Base-by-base conservation (phyloP, 192 early-diverging fungal species). In the Kappamyces sp. region DNA sequence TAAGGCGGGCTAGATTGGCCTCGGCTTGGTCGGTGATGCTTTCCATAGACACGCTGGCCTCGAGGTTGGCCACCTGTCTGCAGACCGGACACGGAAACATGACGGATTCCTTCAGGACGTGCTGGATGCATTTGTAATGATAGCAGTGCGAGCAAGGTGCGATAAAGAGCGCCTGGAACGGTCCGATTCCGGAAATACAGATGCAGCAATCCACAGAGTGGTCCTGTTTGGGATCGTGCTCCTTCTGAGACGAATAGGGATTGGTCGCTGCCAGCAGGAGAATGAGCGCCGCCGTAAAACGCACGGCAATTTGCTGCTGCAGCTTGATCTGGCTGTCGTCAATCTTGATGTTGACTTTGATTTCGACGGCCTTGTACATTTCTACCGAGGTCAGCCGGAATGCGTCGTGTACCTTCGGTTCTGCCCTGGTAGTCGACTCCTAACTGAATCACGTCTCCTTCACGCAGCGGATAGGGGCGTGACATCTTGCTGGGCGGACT, bases 391-490 rank as follows among this genome's bases (percentile, higher is more conserved):
- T 15, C 12, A 58, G 44, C 31, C 33, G 32, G 5, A 33, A 34
- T 23, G 1, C 13, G 36, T 5, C 43, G 36, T 38, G 66, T 63
- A 85, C 85, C 88, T 74, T 93, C 85, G 13, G 80, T 83, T 36
- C 91, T 82, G 44, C 92, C 93, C 75, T 94, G 91, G 68, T 97
- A 97, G 63, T 98, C 96, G 10, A 95, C 89, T 35, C 96, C 96
- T 33, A 98, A 78, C 77, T 98, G 94, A 51, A 98, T 75, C 31
- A 98, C 79, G 70, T 98, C 96, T 5, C 91, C 91, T 73, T 91
- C 85, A 53, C 88, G 86, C 60, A 98, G 67, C 40, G 69, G 74
- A 49, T 85, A 86, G 1, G 91, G 83, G 33, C 79, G 67, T 44
- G 85, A 88, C 66, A 89, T 89, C 42, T 85, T 79, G 10, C 83